Evolutionary conservation across 306 rosid genomes (phyloP), one percentile per base, ranked within the genome.

Genomic region (Clitoria ternatea): DNA sequence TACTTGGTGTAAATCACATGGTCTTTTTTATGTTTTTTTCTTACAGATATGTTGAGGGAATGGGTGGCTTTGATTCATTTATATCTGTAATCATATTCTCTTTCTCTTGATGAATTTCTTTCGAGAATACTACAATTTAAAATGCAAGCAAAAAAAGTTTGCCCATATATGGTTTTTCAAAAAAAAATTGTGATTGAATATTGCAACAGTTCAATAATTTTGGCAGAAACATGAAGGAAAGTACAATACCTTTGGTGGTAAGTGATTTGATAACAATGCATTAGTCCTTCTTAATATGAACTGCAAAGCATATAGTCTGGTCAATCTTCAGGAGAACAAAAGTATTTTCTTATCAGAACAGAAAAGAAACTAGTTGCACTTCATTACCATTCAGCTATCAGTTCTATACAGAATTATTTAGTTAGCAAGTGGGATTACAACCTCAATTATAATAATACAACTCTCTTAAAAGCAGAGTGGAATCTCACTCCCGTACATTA

Each of bases 231-330:
- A 64, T 70, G 18, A 80, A 61, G 56, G 64, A 70, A 72, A 69
- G 30, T 59, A 33, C 2, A 40, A 50, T 85, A 93, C 98, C 96
- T 90, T 93, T 69, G 98, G 98, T 78, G 98, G 98, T 73, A 90
- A 79, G 81, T 90, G 98, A 76, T 93, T 93, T 40, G 98, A 93
- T 62, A 93, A 75, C 50, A 93, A 82, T 43, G 94, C 96, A 77
- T 90, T 90, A 39, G 96, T 93, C 84, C 98, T 85, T 70, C 97
- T 85, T 73, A 90, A 83, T 71, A 93, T 90, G 79, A 90, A 93
- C 97, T 93, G 96, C 85, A 89, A 81, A 56, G 57, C 56, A 78
- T 32, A 55, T 42, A 19, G 49, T 48, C 48, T 18, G 23, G 35
- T 81, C 45, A 81, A 66, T 32, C 43, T 74, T 66, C 39, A 67